Percentiles rank a stretch among this genome's conserved stretches.
These are phyloP conservation scores for Pythium plurisporium DNA, from an alignment of 352 stramenopile genomes.

Conservation along the genomic window DNA sequence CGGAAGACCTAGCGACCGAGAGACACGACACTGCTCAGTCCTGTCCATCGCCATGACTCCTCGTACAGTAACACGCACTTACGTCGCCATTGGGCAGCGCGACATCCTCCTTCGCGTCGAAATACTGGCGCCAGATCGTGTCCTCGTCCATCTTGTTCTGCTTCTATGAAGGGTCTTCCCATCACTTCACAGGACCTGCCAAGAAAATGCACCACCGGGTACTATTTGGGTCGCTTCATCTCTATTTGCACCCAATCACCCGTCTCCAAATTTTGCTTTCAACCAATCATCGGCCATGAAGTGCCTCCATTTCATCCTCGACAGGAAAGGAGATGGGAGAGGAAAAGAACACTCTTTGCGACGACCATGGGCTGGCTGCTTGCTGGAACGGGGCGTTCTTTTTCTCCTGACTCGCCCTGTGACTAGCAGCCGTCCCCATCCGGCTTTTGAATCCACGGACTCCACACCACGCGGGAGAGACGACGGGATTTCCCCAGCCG, in stretches of 20 bases:
- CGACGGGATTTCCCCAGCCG: too few relatives aligned
- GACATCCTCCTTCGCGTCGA: conserved; percentile 67
- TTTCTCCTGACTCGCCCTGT: conserved; percentile 11
- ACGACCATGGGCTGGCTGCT: not conserved
- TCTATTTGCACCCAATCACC: conserved; percentile 8
- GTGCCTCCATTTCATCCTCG: not conserved
- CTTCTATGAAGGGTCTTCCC: too few relatives aligned
- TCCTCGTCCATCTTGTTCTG: conserved; percentile 24
- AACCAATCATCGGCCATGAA: conserved; percentile 2
- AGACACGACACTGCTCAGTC: not conserved
- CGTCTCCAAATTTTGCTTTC: not conserved
- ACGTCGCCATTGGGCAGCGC: conserved; percentile 62
- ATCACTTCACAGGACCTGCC: not conserved
- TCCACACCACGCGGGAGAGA: not conserved
- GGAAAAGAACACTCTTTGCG: not conserved
- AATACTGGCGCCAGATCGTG: conserved; percentile 64
- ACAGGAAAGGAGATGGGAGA: conserved; percentile 5
- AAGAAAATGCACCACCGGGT: not conserved
- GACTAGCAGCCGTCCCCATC: not conserved
- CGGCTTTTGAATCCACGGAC: not conserved
- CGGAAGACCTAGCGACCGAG: conserved; percentile 55
- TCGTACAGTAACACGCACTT: conserved; percentile 3
- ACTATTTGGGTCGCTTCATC: conserved; percentile 1
- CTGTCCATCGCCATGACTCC: not conserved
- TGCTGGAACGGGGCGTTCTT: conserved; percentile 6